Evolutionary conservation across 1,139 yeast species (phyloP).

Genomic region (Scheffersomyces segobiensis): DNA sequence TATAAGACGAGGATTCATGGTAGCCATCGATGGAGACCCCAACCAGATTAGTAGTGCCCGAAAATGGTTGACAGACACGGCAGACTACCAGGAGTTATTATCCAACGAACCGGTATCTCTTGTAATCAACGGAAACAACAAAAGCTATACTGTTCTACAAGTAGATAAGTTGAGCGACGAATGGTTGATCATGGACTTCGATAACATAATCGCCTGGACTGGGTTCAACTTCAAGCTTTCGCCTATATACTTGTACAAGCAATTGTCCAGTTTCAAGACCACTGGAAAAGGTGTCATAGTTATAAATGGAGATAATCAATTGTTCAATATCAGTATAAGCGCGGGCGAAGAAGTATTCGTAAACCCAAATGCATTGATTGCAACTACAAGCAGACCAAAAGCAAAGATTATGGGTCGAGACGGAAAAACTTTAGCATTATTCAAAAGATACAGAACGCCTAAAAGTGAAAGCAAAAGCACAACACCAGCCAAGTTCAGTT

Average conservation of each 20-base stretch:
- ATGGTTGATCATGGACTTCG: constrained; percentile 16
- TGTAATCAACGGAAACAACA: constrained; percentile 29
- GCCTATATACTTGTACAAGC: constrained; percentile 5
- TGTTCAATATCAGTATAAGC: constrained; percentile 14
- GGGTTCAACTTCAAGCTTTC: constrained; percentile 16
- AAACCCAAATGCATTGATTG: constrained; percentile 14
- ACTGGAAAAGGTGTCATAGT: constrained; percentile 19
- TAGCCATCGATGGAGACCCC: constrained; percentile 38
- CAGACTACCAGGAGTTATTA: constrained; percentile 28
- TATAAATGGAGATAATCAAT: constrained; percentile 14
- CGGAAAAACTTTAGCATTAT: not conserved
- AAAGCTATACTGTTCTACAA: constrained; percentile 27
- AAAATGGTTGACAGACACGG: constrained; percentile 14
- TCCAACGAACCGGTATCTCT: constrained; percentile 27
- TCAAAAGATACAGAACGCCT: not conserved
- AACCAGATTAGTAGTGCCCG: constrained; percentile 15
- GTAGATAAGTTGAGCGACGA: constrained; percentile 8
- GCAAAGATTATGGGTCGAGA: not conserved
- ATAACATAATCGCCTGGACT: constrained; percentile 20
- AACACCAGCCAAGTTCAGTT: not conserved
- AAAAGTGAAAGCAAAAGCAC: not conserved
- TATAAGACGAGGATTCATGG: constrained; percentile 31
- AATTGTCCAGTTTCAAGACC: constrained; percentile 8
- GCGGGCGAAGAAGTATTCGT: constrained; percentile 16
- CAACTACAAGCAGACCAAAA: constrained; percentile 9